Conservation (phyloP, 768 basidiomycete genomes). For the Tylopilus vinaceipallidus region DNA sequence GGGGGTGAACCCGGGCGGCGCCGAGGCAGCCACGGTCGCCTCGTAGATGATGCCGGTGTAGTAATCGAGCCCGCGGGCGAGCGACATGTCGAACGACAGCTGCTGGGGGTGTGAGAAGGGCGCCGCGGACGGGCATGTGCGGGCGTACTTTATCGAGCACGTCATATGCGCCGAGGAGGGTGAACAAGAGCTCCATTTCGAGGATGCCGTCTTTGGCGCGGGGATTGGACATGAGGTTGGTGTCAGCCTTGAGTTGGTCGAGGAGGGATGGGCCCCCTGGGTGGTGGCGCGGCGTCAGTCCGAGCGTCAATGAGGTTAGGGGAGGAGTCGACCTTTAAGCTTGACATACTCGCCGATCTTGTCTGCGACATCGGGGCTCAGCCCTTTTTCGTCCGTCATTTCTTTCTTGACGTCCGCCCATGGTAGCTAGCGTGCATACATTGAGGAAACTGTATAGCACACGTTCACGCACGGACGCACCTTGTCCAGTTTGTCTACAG, state of each 20-base stretch:
- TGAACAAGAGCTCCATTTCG: conserved; percentile 87
- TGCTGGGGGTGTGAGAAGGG: conserved; percentile 28
- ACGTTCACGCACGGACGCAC: conserved; percentile 35
- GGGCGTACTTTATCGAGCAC: conserved; percentile 68
- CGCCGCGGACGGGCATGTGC: neutral
- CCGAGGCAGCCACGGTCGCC: conserved; percentile 89
- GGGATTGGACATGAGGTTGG: conserved; percentile 60
- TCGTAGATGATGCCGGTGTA: conserved; percentile 99
- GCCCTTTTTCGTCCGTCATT: conserved; percentile 95
- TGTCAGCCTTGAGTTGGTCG: conserved; percentile 62
- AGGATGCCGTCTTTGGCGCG: conserved; percentile 78
- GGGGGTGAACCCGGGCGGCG: conserved; percentile 76
- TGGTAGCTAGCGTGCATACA: conserved; percentile 49
- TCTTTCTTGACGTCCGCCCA: conserved; percentile 94
- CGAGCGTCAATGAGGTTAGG: neutral
- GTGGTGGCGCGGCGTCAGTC: neutral
- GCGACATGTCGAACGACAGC: conserved; percentile 95
- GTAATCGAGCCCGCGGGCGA: conserved; percentile 97
- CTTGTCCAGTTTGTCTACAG: conserved; percentile 99
- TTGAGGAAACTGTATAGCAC: neutral
- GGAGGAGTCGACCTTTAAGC: conserved; percentile 67
- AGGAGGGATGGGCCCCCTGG: conserved; percentile 80
- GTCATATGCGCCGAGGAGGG: conserved; percentile 75
- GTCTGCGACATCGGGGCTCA: conserved; percentile 79
- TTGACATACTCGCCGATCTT: conserved; percentile 97